phyloP scores from a whole-genome alignment of 139 green algal species.

The Trebouxia sp. region DNA sequence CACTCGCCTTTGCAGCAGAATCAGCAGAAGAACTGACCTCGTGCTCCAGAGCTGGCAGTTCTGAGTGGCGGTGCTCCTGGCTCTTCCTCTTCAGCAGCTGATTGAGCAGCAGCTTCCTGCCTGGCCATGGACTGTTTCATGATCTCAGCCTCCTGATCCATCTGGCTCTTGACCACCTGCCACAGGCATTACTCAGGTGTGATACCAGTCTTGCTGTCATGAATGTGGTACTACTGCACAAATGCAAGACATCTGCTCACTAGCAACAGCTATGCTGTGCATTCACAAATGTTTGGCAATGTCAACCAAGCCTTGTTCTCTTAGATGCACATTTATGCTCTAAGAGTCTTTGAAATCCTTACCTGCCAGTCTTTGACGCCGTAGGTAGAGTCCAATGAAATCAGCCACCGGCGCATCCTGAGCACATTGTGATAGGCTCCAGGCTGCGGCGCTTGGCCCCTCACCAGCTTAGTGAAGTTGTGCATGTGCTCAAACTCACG shows the following conservation, averaged over 20 bases:
- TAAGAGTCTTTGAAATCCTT: not conserved
- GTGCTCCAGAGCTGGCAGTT: slow-evolving; percentile 5
- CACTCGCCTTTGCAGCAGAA: not conserved
- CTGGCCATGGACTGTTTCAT: slow-evolving; percentile 18
- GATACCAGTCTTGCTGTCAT: not conserved
- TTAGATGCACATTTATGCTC: not conserved
- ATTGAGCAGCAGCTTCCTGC: slow-evolving; percentile 5
- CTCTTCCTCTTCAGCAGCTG: slow-evolving; percentile 10
- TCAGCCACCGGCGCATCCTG: slow-evolving; percentile 32
- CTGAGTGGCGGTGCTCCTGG: not conserved
- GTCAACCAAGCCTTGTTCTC: too few species aligned
- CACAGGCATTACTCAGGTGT: not conserved
- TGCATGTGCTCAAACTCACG: slow-evolving; percentile 6
- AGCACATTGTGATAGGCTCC: slow-evolving; percentile 27
- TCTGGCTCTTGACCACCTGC: slow-evolving; percentile 10
- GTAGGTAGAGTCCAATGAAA: slow-evolving; percentile 18
- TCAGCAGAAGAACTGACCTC: not conserved
- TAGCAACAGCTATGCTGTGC: too few species aligned
- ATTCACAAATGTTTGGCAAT: too few species aligned
- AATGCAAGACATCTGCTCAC: too few species aligned
- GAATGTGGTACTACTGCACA: not conserved
- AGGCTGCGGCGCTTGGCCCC: not conserved
- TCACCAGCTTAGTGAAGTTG: slow-evolving; percentile 14
- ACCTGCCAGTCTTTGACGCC: slow-evolving; percentile 31
- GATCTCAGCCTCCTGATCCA: slow-evolving; percentile 18